Percentiles rank a stretch among this genome's conserved stretches.
phyloP scores from a whole-genome alignment of 331 rosid genomes.

The Pyracantha coccinea region DNA sequence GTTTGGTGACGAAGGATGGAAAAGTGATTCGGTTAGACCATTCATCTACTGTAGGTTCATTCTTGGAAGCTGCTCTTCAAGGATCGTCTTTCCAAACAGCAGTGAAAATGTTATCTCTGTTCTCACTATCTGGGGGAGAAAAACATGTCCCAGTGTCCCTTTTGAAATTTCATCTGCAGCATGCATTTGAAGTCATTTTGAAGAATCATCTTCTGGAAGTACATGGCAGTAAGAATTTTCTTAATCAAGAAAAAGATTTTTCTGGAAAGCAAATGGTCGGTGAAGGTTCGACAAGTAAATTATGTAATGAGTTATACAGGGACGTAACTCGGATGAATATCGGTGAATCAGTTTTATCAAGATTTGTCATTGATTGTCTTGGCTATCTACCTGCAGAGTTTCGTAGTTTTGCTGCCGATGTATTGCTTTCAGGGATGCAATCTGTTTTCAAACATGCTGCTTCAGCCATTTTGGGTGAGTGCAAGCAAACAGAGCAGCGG shows the following conservation, averaged over 20 bases:
- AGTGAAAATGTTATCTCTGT: constrained; percentile 53
- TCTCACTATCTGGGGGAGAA: constrained; percentile 70
- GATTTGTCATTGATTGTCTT: constrained; percentile 71
- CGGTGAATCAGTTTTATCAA: constrained; percentile 41
- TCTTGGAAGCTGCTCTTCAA: constrained; percentile 68
- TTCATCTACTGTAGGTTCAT: constrained; percentile 61
- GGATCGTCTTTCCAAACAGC: constrained; percentile 80
- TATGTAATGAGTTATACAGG: constrained; percentile 26
- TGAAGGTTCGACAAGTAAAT: constrained; percentile 26
- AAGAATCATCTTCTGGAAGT: constrained; percentile 37
- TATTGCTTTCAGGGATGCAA: constrained; percentile 74
- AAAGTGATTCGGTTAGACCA: constrained; percentile 70
- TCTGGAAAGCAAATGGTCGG: constrained; percentile 12
- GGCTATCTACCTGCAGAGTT: constrained; percentile 64
- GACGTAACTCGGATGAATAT: constrained; percentile 27
- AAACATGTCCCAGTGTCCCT: constrained; percentile 60
- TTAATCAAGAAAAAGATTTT: constrained; percentile 22
- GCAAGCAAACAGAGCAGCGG: constrained; percentile 55
- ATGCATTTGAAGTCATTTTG: constrained; percentile 66
- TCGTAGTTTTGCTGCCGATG: constrained; percentile 56
- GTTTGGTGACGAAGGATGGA: constrained; percentile 80
- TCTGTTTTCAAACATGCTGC: constrained; percentile 61
- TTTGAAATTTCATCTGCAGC: constrained; percentile 56
- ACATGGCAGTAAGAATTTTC: constrained; percentile 24
- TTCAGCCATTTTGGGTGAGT: constrained; percentile 62